phyloP scores from a whole-genome alignment of 176 grass and related monocot species.

The Avena atlantica region DNA sequence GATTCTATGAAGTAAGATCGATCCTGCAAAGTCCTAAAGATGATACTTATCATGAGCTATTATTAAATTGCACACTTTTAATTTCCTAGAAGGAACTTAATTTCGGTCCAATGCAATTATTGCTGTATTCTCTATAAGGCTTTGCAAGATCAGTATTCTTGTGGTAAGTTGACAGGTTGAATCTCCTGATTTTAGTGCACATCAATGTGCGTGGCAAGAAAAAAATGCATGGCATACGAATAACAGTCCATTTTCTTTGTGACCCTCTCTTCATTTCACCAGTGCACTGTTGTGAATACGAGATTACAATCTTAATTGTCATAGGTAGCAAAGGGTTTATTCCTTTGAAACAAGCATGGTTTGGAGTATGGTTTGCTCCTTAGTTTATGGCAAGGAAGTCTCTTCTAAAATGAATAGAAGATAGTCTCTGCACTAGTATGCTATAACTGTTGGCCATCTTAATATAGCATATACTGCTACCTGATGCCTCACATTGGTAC shows the following conservation, averaged over 20 bases:
- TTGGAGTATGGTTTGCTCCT: neutral
- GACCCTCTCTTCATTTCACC: slow-evolving; percentile 25
- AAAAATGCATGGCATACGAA: neutral
- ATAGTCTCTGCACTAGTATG: slow-evolving; percentile 1
- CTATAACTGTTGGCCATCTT: slow-evolving; percentile 16
- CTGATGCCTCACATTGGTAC: slow-evolving; percentile 17
- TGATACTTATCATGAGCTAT: neutral
- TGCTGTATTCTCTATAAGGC: neutral
- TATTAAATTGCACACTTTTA: neutral
- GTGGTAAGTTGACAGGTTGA: neutral
- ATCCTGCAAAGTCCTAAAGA: neutral
- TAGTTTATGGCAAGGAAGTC: neutral
- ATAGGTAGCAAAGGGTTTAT: neutral
- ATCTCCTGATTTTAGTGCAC: neutral
- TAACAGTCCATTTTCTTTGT: neutral
- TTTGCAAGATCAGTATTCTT: slow-evolving; percentile 20
- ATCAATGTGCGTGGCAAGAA: neutral
- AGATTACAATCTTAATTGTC: neutral
- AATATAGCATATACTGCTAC: neutral
- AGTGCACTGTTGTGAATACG: neutral
- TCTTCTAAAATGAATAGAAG: slow-evolving; percentile 29
- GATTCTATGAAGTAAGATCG: neutral
- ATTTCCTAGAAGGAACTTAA: neutral
- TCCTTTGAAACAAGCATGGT: neutral
- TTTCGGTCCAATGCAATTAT: neutral